Percentiles rank a stretch among this genome's conserved stretches.
Conservation (phyloP, 2,329 filamentous ascomycete genomes). For the Microcyclospora tardicrescens region DNA sequence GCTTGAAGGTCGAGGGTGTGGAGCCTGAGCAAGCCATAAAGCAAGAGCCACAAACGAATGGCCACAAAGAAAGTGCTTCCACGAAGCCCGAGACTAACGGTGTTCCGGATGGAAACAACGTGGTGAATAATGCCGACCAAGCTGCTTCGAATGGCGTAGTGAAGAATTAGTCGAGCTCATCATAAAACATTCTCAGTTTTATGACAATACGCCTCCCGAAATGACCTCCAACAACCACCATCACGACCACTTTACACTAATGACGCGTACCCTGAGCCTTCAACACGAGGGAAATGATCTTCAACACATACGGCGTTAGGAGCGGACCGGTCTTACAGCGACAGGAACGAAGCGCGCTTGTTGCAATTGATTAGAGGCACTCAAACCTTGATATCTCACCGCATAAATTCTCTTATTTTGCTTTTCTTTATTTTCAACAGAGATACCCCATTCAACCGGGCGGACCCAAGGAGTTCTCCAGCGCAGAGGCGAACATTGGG, state of each 20-base stretch:
- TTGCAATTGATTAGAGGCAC: background rate
- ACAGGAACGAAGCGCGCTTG: background rate
- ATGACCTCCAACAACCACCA: background rate
- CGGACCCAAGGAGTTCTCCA: background rate
- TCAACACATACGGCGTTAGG: background rate
- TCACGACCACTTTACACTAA: constrained; percentile 3
- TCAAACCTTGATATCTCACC: background rate
- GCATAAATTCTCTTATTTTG: constrained; percentile 2
- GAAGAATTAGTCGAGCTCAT: constrained; percentile 11
- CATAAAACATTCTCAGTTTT: no score
- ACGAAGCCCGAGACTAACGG: constrained; percentile 17
- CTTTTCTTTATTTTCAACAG: constrained; percentile 7
- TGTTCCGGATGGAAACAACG: constrained; percentile 19
- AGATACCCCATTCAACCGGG: constrained; percentile 24
- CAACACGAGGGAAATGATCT: background rate
- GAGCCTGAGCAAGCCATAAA: no score
- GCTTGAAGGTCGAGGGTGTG: constrained; percentile 54
- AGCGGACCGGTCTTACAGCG: background rate
- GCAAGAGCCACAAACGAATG: background rate
- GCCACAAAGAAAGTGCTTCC: background rate
- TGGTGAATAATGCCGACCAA: constrained; percentile 17
- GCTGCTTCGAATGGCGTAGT: constrained; percentile 13
- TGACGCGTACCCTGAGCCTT: constrained; percentile 1
- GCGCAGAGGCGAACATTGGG: no score
- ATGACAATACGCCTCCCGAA: background rate